phyloP scores from a whole-genome alignment of 306 rosid genomes.

The Abrus pulchellus region DNA sequence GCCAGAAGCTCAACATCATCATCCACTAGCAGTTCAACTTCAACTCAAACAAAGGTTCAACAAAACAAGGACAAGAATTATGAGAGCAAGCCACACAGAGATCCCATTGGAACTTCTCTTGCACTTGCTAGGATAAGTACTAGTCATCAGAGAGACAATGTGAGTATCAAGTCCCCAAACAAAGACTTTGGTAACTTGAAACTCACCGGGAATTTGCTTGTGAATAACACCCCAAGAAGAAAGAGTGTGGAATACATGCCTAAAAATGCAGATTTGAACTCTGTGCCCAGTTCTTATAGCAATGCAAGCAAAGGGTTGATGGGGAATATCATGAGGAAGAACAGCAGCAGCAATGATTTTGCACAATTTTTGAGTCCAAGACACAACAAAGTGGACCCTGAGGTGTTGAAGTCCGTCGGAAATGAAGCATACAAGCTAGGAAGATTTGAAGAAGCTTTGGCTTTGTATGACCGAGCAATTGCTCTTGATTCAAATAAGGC shows the following conservation, averaged over 20 bases:
- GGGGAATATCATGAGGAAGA: slow-evolving; percentile 83
- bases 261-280: slow-evolving; percentile 47
- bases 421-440: slow-evolving; percentile 78
- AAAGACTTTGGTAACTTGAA: slow-evolving; percentile 59
- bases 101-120: slow-evolving; percentile 40
- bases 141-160: slow-evolving; percentile 33
- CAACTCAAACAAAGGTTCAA: slow-evolving; percentile 42
- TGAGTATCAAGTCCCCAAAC: slow-evolving; percentile 44
- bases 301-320: slow-evolving; percentile 50
- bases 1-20: slow-evolving; percentile 80
- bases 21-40: slow-evolving; percentile 56
- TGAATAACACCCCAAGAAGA: slow-evolving; percentile 55
- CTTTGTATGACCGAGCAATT: slow-evolving; percentile 77
- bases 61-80: slow-evolving; percentile 40
- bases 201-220: slow-evolving; percentile 57
- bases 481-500: slow-evolving; percentile 74
- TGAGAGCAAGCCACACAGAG: slow-evolving; percentile 50
- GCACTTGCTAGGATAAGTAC: slow-evolving; percentile 56
- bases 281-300: slow-evolving; percentile 20
- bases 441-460: slow-evolving; percentile 75
- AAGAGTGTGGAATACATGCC: slow-evolving; percentile 44
- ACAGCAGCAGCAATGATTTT: slow-evolving; percentile 55
- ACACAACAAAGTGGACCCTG: slow-evolving; percentile 65
- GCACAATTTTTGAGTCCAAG: slow-evolving; percentile 43
- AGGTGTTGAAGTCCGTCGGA: slow-evolving; percentile 77